These are phyloP conservation scores for Leishmania tarentolae DNA, from an alignment of 208 protist genomes.

Conservation along the genomic window DNA sequence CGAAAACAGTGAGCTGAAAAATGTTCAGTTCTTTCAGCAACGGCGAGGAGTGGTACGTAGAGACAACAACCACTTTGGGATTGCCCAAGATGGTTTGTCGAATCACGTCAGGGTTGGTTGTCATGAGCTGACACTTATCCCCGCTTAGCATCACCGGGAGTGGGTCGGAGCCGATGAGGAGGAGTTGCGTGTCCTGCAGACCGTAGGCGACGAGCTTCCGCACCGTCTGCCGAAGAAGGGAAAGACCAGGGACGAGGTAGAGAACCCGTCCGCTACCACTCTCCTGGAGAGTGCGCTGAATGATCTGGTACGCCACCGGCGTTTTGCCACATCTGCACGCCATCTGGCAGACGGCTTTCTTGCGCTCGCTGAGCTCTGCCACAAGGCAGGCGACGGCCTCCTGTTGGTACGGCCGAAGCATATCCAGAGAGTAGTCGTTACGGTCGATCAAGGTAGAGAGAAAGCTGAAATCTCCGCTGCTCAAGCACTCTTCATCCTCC, in stretches of 20 bases:
- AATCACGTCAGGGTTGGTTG: conserved; percentile 57
- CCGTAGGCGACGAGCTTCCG: conserved; percentile 71
- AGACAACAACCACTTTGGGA: conserved; percentile 50
- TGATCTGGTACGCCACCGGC: conserved; percentile 66
- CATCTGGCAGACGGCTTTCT: conserved; percentile 76
- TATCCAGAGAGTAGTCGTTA: conserved; percentile 35
- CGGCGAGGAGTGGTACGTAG: conserved; percentile 79
- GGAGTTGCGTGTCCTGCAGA: conserved; percentile 42
- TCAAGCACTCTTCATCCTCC: conserved; percentile 23
- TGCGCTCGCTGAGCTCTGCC: conserved; percentile 35
- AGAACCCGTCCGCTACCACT: conserved; percentile 36
- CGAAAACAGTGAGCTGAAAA: conserved; percentile 70
- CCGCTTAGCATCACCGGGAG: conserved; percentile 39
- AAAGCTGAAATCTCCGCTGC: conserved; percentile 12
- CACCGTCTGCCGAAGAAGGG: conserved; percentile 71
- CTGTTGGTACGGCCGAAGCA: conserved; percentile 66
- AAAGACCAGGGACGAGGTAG: conserved; percentile 75
- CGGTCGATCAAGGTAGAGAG: conserved; percentile 25
- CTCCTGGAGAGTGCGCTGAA: conserved; percentile 32
- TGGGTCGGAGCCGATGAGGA: conserved; percentile 69
- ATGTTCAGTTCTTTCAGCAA: conserved; percentile 44
- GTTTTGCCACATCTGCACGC: conserved; percentile 84
- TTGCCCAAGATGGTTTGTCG: conserved; percentile 40
- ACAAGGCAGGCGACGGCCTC: conserved; percentile 58
- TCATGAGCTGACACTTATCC: conserved; percentile 44